Percentiles rank a stretch among this genome's conserved stretches.
phyloP scores from a whole-genome alignment of 768 basidiomycete genomes.

The Gyrodon lividus region DNA sequence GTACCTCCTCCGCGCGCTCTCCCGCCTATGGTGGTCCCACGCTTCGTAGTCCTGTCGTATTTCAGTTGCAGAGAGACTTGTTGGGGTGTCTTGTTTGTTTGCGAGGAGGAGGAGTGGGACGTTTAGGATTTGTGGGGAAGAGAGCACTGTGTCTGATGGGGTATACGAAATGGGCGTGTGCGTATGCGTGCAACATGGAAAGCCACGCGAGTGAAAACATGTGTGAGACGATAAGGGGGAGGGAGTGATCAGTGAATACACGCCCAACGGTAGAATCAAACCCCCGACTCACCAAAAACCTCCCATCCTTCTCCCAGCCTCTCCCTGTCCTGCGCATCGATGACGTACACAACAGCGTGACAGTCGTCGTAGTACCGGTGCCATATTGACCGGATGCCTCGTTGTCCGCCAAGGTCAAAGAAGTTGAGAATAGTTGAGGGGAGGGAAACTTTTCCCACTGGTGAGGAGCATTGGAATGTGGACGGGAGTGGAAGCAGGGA shows the following conservation, averaged over 20 bases:
- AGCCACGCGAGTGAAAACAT: neutral
- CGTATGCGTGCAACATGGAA: neutral
- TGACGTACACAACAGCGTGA: conserved; percentile 93
- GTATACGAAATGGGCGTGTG: neutral
- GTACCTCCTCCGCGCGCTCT: conserved; percentile 58
- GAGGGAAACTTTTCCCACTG: conserved; percentile 90
- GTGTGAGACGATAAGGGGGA: neutral
- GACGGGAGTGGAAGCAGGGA: neutral
- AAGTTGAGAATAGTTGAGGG: conserved; percentile 94
- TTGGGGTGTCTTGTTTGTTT: conserved; percentile 90
- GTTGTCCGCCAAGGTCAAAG: conserved; percentile 96
- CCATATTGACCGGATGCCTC: conserved; percentile 94
- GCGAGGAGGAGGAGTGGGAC: conserved; percentile 90
- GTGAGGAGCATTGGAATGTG: too few relatives aligned
- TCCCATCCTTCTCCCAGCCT: conserved; percentile 94
- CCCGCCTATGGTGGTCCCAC: conserved; percentile 77
- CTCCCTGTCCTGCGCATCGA: conserved; percentile 90
- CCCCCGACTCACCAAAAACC: conserved; percentile 77
- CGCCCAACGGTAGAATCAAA: neutral
- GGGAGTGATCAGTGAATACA: neutral
- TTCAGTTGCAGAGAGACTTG: conserved; percentile 82
- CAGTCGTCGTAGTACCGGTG: conserved; percentile 93
- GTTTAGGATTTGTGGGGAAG: conserved; percentile 84
- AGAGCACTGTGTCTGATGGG: conserved; percentile 72
- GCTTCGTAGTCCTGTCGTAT: conserved; percentile 88